Percentiles rank a stretch among this genome's conserved stretches.
phyloP scores from a whole-genome alignment of 1,139 yeast species.

The Hansenula lynferdii region DNA sequence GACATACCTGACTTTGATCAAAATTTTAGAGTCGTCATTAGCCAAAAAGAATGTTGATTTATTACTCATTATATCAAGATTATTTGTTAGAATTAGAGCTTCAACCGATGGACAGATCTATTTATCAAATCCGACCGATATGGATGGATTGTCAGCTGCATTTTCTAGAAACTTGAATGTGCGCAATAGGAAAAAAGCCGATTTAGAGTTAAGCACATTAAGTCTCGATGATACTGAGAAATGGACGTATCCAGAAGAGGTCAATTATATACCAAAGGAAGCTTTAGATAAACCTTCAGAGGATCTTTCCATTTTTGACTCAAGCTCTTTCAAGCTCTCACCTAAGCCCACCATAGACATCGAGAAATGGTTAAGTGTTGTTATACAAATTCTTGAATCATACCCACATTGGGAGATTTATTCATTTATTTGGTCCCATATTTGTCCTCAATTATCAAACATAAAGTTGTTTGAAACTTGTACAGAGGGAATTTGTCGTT shows the following conservation, averaged over 20 bases:
- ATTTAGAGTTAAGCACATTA: constrained; percentile 6
- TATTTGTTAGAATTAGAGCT: constrained; percentile 51
- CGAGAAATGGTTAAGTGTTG: constrained; percentile 46
- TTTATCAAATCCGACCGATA: constrained; percentile 53
- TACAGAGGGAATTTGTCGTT: constrained; percentile 37
- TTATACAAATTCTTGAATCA: constrained; percentile 44
- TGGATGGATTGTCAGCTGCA: constrained; percentile 62
- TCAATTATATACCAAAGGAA: constrained; percentile 42
- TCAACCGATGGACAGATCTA: constrained; percentile 44
- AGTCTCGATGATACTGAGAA: constrained; percentile 20
- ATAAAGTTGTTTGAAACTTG: constrained; percentile 47
- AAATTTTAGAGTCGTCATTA: constrained; percentile 28
- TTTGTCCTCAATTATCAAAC: constrained; percentile 69
- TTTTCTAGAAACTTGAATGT: constrained; percentile 43
- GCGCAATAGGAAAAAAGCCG: constrained; percentile 16
- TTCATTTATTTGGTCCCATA: constrained; percentile 62
- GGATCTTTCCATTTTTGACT: constrained; percentile 10
- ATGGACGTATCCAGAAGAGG: constrained; percentile 63
- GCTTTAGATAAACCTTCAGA: constrained; percentile 33
- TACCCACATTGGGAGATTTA: constrained; percentile 70
- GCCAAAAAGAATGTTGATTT: constrained; percentile 27
- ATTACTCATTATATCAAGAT: constrained; percentile 46
- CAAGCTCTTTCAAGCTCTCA: constrained; percentile 1
- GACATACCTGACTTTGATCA: constrained; percentile 26
- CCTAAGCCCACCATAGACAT: constrained; percentile 34